Evolutionary conservation across 495 filamentous ascomycete genomes (phyloP).

Genomic region (Xylaria intraflava): DNA sequence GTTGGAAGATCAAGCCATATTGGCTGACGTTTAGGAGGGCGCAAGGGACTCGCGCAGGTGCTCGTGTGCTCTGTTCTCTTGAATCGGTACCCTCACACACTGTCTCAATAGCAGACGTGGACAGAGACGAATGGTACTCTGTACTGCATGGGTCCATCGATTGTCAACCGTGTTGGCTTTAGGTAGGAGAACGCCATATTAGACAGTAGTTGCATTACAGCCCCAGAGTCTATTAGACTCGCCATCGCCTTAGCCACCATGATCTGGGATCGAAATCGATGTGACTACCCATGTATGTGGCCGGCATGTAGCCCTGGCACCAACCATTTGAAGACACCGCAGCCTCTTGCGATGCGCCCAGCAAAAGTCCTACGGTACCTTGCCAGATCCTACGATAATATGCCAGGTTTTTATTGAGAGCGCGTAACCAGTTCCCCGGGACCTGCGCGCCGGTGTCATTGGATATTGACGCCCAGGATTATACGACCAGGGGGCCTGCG

Average conservation of each 20-base stretch:
- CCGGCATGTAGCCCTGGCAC: background rate
- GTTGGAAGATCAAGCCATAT: background rate
- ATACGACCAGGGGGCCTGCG: slow-evolving; percentile 5
- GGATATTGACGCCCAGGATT: background rate
- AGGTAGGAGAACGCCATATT: background rate
- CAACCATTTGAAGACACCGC: background rate
- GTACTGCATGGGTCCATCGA: slow-evolving; percentile 14
- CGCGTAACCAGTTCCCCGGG: slow-evolving; percentile 1
- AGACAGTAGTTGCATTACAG: background rate
- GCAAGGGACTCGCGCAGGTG: slow-evolving; percentile 23
- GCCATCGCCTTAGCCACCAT: no score
- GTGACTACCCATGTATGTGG: no score
- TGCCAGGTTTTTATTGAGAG: background rate
- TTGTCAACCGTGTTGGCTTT: background rate
- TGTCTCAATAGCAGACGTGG: slow-evolving; percentile 24
- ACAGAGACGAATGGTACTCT: slow-evolving; percentile 13
- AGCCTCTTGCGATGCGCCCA: slow-evolving; percentile 2
- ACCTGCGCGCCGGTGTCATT: background rate
- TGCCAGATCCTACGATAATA: background rate
- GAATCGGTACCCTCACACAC: slow-evolving; percentile 14
- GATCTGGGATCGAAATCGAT: background rate
- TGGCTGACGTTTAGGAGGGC: slow-evolving; percentile 17
- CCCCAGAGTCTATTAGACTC: background rate
- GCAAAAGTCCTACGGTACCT: background rate
- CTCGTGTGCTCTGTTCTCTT: slow-evolving; percentile 5